phyloP scores from a whole-genome alignment of 169 alveolate genomes.

The Plasmodium adleri region DNA sequence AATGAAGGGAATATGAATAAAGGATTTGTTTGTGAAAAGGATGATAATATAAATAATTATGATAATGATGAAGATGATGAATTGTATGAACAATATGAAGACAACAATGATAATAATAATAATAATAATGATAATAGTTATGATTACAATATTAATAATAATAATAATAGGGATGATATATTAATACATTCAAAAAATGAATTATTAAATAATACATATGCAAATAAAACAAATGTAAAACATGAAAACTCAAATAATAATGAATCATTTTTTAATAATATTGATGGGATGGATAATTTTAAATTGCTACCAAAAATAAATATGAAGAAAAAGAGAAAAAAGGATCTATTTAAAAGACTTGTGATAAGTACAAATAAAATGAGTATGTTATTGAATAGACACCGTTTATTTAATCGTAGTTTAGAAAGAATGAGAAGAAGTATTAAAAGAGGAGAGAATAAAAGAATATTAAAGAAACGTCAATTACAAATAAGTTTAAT shows the following conservation, averaged over 20 bases:
- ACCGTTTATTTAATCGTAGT: background rate
- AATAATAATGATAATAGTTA: too few species aligned
- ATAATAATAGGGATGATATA: too few species aligned
- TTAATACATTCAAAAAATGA: too few species aligned
- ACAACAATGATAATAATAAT: too few species aligned
- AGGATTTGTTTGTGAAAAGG: background rate
- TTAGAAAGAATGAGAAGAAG: conserved; percentile 2
- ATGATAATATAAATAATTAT: background rate
- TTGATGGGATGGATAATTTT: too few species aligned
- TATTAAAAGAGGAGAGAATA: background rate
- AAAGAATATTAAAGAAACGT: conserved; percentile 17
- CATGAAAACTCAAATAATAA: too few species aligned
- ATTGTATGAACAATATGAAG: too few species aligned
- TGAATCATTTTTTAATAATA: too few species aligned
- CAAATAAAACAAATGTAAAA: too few species aligned
- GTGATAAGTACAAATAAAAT: conserved; percentile 24
- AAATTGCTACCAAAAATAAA: background rate
- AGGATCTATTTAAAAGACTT: background rate
- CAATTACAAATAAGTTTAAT: conserved; percentile 68
- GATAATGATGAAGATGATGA: too few species aligned
- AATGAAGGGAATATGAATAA: background rate
- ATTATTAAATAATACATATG: too few species aligned
- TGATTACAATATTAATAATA: too few species aligned
- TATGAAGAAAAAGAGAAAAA: conserved; percentile 3
- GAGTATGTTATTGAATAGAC: conserved; percentile 10